Conservation (phyloP, 257 asterid genomes). For the Rauvolfia tetraphylla region DNA sequence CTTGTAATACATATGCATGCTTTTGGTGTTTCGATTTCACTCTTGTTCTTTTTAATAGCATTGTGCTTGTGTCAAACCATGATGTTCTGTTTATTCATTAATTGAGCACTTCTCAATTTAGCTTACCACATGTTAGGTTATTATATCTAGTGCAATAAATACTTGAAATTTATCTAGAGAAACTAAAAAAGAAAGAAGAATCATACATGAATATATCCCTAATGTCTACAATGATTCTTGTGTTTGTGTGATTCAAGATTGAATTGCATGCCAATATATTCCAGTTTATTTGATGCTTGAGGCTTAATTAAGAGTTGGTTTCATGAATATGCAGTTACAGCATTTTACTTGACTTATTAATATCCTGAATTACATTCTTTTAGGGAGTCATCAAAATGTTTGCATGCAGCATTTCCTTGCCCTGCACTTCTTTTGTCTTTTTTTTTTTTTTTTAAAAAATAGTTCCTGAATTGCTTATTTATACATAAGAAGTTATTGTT, state of each 20-base stretch:
- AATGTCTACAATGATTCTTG: too few species aligned
- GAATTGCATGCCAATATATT: too few species aligned
- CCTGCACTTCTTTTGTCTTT: neutral
- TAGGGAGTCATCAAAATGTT: neutral
- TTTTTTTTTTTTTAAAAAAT: too few species aligned
- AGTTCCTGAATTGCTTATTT: neutral
- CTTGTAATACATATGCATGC: neutral
- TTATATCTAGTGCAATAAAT: neutral
- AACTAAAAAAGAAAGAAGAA: neutral
- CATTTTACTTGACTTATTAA: neutral
- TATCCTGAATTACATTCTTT: neutral
- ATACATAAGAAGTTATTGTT: neutral
- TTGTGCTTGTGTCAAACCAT: neutral
- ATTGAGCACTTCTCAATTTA: neutral
- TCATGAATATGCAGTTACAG: neutral
- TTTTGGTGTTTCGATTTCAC: too few species aligned
- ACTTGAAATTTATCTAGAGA: neutral
- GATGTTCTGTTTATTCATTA: neutral
- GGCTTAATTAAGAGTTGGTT: neutral
- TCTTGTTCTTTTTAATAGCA: neutral
- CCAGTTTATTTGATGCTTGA: neutral
- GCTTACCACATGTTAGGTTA: neutral
- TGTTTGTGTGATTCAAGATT: too few species aligned
- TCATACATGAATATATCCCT: neutral
- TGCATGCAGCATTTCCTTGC: neutral